Evolutionary conservation across 495 filamentous ascomycete genomes (phyloP), one percentile per base, ranked within the genome.

Genomic region (Diplogelasinospora grovesii): DNA sequence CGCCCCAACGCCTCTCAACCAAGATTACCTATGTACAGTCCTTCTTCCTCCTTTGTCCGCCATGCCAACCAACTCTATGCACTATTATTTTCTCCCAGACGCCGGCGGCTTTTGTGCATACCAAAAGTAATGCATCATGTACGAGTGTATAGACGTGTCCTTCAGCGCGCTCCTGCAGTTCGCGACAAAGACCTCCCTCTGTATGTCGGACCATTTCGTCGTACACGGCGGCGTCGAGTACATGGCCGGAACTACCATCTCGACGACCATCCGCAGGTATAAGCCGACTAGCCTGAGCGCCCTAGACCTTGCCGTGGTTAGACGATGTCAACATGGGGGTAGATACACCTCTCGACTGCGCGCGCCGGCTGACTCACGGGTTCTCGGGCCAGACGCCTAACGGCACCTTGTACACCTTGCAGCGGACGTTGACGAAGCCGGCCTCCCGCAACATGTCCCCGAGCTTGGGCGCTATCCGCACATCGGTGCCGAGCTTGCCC

Each of bases 401-500:
- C 3, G 80, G 80, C 14, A 75, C 57, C 46, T 77, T 78, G 41
- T 59, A 64, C 8, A 65, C 36, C 22, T 55, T 56, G 47, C 73
- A 64, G 9, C 71, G 50, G 11, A 83, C 68, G 45, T 81, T 73
- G 15, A 69, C 60, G 49, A 81, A 86, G 0, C 81, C 78, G 0
- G 73, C 62, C 16, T 77, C 75, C 50, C 18, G 61, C 58, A 55
- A 64, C 61, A 11, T 70, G 54, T 27, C 69, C 55, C 16, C 67
- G 57, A 46, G 75, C 61, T 40, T 70, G 39, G 36, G 70, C 63
- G 46, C 73, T 23, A 66, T 53, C 13, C 70, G 59, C 1, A 75
- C 41, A 24, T 75, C 64, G 16, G 68, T 60, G 54, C 52, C 56
- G 33, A 61, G 46, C 5, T 33, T 35, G 1, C 16, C 36, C 36